Evolutionary conservation across 2,329 filamentous ascomycete genomes (phyloP), one percentile per base, ranked within the genome.

Genomic region (Fusarium dlaminii): DNA sequence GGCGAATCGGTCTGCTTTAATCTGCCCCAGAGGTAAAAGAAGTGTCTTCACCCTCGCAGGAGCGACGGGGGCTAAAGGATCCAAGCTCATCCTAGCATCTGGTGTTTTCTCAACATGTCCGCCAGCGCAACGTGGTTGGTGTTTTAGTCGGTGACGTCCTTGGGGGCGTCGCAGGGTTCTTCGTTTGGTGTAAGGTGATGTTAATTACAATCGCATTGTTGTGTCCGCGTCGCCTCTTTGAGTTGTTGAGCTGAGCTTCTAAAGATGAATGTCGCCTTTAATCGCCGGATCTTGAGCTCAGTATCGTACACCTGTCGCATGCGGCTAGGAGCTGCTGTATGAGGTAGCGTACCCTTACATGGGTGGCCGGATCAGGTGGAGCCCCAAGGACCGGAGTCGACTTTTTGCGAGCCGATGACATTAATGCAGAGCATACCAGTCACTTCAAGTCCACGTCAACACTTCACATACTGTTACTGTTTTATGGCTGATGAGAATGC

Each of bases 1-100:
- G 77, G 91, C 84, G 83, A 98, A 98, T 68, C 93, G 90, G 60
- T 93, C 91, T 70, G 92, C 90, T 81, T 92, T 95, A 82, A 98
- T 96, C 80, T 90, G 92, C 60, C 96, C 96, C 75, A 97, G 88
- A 62, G 96, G 96, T 70, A 98, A 87, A 68, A 98, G 89, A 77
- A 98, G 90, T 72, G 93, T 94, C 86, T 94, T 93, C 81, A 98
- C 91, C 88, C 94, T 93, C 85, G 95, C 96, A 81, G 95, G 95
- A 83, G 95, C 93, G 86, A 95, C 91, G 83, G 96, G 95, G 82
- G 95, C 93, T 82, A 98, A 90, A 83, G 94, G 92, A 87, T 98
- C 96, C 85, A 93, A 89, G 86, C 90, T 92, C 95, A 97, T 97
- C 81, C 85, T 92, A 87, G 83, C 85, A 87, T 85, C 81, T 81